These are phyloP conservation scores for Phaseolus lunatus DNA, from an alignment of 306 rosid genomes.

Conservation along the genomic window DNA sequence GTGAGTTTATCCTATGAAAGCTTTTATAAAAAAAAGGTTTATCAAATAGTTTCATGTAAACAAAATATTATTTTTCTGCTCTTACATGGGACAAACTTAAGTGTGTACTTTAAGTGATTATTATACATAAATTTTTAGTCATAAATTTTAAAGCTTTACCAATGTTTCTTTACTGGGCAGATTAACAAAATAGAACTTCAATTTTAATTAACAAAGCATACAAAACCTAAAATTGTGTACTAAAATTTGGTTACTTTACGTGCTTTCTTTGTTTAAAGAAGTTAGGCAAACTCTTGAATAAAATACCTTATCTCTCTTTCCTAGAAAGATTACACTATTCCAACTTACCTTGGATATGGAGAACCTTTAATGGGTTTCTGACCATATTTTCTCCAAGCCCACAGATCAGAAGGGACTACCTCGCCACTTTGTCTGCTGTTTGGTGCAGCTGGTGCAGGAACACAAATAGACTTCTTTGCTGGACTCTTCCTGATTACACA, in stretches of 20 bases:
- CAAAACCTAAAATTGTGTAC: not conserved
- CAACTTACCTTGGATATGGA: conserved; percentile 78
- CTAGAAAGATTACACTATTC: not conserved
- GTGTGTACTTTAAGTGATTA: not conserved
- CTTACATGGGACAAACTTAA: not conserved
- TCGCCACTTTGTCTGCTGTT: conserved; percentile 80
- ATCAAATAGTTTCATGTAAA: not conserved
- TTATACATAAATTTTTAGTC: not conserved
- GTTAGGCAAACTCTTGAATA: not conserved
- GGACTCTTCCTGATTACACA: conserved; percentile 65
- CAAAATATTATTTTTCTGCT: not conserved
- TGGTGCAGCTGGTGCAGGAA: conserved; percentile 84
- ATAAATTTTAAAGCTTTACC: not conserved
- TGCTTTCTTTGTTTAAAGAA: not conserved
- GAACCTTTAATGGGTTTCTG: conserved; percentile 97
- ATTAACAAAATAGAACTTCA: not conserved
- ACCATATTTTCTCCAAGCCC: conserved; percentile 97
- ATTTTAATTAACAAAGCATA: not conserved
- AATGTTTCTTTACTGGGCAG: not conserved
- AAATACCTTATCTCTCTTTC: conserved; percentile 26
- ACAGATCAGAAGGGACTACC: conserved; percentile 87
- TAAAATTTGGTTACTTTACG: not conserved
- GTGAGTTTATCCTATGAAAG: not conserved
- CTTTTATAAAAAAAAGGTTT: too few relatives aligned
- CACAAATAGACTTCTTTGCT: conserved; percentile 79